Evolutionary conservation across 768 basidiomycete species (phyloP).

Genomic region (Mycena haematopus): DNA sequence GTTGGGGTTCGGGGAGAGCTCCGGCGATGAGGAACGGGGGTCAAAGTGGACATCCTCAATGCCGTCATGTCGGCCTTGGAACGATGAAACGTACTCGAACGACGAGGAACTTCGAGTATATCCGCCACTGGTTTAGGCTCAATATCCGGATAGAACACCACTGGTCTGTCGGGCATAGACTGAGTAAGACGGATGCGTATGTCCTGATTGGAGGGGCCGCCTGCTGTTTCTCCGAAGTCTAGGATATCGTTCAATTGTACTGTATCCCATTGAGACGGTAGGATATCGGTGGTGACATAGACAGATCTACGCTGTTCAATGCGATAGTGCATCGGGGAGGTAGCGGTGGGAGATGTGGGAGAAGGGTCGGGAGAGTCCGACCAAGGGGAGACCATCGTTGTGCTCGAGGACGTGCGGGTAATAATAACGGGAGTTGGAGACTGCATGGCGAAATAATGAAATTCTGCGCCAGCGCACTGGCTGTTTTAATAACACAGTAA

Average conservation of each 20-base stretch:
- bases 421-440: constrained; percentile 25
- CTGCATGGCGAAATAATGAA: constrained; percentile 16
- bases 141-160: constrained; percentile 27
- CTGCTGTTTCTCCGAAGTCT: constrained; percentile 44
- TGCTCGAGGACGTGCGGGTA: too few species aligned
- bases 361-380: too few species aligned
- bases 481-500: constrained; percentile 21
- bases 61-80: constrained; percentile 16
- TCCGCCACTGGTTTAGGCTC: constrained; percentile 21
- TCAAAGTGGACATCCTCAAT: constrained; percentile 18
- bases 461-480: constrained; percentile 1
- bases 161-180: constrained; percentile 37
- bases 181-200: constrained; percentile 40
- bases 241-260: constrained; percentile 48
- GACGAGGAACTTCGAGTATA: constrained; percentile 23
- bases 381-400: too few species aligned
- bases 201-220: constrained; percentile 27
- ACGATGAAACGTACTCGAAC: too few species aligned
- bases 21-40: constrained; percentile 31
- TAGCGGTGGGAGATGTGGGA: too few species aligned
- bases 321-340: too few species aligned
- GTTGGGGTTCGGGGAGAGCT: constrained; percentile 34
- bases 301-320: constrained; percentile 30
- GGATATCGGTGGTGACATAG: too few species aligned
- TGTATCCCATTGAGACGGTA: constrained; percentile 39